Evolutionary conservation across 2,329 filamentous ascomycete species (phyloP).

Genomic region (Seiridium unicorne): DNA sequence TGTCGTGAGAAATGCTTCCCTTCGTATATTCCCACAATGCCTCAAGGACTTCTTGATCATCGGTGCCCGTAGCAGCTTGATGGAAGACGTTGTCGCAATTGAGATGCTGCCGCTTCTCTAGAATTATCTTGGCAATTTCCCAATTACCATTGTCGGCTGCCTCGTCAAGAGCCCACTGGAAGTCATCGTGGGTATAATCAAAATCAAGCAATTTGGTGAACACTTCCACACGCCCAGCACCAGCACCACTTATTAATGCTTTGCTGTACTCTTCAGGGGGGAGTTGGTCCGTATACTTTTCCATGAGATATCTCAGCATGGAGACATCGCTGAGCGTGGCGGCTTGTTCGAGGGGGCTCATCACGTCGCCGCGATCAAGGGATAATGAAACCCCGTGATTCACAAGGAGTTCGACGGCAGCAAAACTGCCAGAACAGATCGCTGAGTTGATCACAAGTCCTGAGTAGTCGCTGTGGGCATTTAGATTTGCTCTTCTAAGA

Average conservation of each 20-base stretch:
- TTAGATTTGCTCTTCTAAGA: constrained; percentile 32
- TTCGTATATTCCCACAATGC: constrained; percentile 35
- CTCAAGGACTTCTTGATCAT: constrained; percentile 33
- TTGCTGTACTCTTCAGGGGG: constrained; percentile 36
- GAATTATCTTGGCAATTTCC: constrained; percentile 33
- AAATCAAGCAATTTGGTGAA: constrained; percentile 37
- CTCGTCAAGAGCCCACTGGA: constrained; percentile 31
- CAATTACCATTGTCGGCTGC: constrained; percentile 33
- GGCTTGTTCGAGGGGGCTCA: constrained; percentile 35
- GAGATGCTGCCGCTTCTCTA: constrained; percentile 29
- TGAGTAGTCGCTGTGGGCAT: constrained; percentile 25
- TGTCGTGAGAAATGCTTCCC: constrained; percentile 28
- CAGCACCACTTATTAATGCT: constrained; percentile 36
- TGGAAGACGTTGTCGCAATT: constrained; percentile 34
- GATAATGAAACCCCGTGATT: constrained; percentile 34
- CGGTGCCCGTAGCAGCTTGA: constrained; percentile 27
- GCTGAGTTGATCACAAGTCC: constrained; percentile 38
- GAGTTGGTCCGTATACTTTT: constrained; percentile 36
- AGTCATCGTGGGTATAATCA: constrained; percentile 26
- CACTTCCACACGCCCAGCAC: constrained; percentile 35
- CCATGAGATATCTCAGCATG: constrained; percentile 39
- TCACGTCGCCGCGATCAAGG: constrained; percentile 23
- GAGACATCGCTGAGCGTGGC: constrained; percentile 34
- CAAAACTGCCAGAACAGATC: constrained; percentile 38
- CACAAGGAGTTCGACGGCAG: constrained; percentile 37